These are phyloP conservation scores for Apiotrichum gracile DNA, from an alignment of 1,284 basidiomycete species.

Conservation along the genomic window DNA sequence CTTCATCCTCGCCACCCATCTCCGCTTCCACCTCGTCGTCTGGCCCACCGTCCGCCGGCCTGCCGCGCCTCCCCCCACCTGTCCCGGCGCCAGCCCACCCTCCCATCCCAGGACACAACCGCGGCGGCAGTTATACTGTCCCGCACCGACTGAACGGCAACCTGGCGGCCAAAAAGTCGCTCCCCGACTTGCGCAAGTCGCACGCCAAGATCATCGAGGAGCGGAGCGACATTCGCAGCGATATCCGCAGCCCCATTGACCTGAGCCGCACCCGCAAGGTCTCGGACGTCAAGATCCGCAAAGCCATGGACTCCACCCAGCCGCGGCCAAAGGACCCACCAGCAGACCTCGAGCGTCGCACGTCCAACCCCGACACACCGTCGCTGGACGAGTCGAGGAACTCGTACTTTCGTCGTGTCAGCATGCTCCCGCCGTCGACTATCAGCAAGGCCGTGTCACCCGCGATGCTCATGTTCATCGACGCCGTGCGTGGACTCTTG, in stretches of 20 bases:
- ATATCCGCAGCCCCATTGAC: slow-evolving; percentile 19
- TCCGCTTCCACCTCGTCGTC: slow-evolving; percentile 37
- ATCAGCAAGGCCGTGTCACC: slow-evolving; percentile 67
- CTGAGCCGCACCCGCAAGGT: slow-evolving; percentile 7
- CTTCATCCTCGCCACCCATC: slow-evolving; percentile 14
- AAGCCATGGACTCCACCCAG: too few species aligned
- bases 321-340: background rate
- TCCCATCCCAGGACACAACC: slow-evolving; percentile 23
- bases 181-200: slow-evolving; percentile 72
- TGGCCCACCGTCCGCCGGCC: slow-evolving; percentile 13
- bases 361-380: slow-evolving; percentile 22
- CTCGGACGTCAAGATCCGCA: slow-evolving; percentile 7
- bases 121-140: slow-evolving; percentile 41
- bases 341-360: background rate
- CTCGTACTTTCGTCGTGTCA: slow-evolving; percentile 85
- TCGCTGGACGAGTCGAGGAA: slow-evolving; percentile 70
- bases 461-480: slow-evolving; percentile 68
- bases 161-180: slow-evolving; percentile 67
- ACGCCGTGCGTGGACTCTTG: slow-evolving; percentile 83
- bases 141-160: slow-evolving; percentile 42
- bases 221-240: slow-evolving; percentile 10
- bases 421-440: slow-evolving; percentile 62
- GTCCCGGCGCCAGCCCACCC: background rate
- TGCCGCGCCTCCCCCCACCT: slow-evolving; percentile 10
- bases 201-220: slow-evolving; percentile 51